phyloP scores from a whole-genome alignment of 768 basidiomycete genomes.

The Chalciporus piperatus region DNA sequence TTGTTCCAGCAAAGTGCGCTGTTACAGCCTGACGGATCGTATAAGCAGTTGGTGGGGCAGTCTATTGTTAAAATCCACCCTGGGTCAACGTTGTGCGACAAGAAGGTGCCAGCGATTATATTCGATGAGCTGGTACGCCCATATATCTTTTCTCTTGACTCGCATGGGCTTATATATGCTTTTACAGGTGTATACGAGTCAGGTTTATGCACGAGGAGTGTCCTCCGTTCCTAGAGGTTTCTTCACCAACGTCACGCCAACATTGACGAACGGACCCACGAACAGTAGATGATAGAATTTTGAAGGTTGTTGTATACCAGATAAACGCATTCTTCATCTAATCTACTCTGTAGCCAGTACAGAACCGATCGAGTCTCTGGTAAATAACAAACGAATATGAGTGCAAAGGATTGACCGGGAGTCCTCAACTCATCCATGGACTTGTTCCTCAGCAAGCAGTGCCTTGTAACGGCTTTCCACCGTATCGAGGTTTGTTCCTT shows the following conservation, averaged over 20 bases:
- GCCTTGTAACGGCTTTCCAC: no score
- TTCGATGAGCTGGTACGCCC: constrained; percentile 86
- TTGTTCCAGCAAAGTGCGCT: constrained; percentile 82
- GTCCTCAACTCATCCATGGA: no score
- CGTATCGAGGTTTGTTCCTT: no score
- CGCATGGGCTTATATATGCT: neutral
- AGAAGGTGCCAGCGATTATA: constrained; percentile 82
- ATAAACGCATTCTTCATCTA: neutral
- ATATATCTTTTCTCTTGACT: neutral
- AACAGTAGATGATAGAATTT: constrained; percentile 11
- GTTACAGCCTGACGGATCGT: constrained; percentile 80
- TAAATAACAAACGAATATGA: no score
- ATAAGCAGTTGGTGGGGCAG: constrained; percentile 78
- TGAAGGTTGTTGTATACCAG: constrained; percentile 1
- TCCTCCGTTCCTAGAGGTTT: constrained; percentile 70
- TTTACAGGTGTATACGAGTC: constrained; percentile 71
- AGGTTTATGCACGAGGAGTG: constrained; percentile 90
- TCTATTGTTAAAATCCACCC: constrained; percentile 90
- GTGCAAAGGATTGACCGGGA: no score
- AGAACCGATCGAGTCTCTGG: no score
- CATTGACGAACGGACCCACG: constrained; percentile 8
- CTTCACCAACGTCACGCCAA: constrained; percentile 26
- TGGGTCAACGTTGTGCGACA: constrained; percentile 75
- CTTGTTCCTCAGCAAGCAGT: no score
- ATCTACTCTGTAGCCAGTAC: constrained; percentile 14